phyloP scores from a whole-genome alignment of 192 early-diverging fungal genomes.

The Haplosporangium gracile region DNA sequence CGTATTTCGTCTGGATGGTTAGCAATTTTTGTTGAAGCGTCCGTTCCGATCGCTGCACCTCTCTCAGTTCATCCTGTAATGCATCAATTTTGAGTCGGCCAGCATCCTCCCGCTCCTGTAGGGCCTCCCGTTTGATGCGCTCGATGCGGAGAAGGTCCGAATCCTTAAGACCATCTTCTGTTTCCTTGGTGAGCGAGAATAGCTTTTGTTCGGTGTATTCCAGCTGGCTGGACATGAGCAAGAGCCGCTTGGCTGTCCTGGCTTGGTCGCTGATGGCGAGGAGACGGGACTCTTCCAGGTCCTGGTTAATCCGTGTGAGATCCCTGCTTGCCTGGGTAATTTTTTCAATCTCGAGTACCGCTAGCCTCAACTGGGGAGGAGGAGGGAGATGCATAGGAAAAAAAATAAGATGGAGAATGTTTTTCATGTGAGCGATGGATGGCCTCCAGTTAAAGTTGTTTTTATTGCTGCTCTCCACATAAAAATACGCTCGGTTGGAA shows the following conservation, averaged over 20 bases:
- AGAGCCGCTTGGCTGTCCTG: conserved; percentile 38
- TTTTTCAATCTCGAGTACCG: conserved; percentile 54
- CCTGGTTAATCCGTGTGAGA: conserved; percentile 36
- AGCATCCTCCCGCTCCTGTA: conserved; percentile 51
- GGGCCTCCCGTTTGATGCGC: conserved; percentile 46
- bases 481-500: not conserved
- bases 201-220: conserved; percentile 49
- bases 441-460: not conserved
- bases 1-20: conserved; percentile 45
- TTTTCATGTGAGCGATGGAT: not conserved
- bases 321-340: conserved; percentile 31
- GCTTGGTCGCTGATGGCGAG: conserved; percentile 47
- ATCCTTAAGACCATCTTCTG: conserved; percentile 42
- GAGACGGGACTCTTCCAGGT: conserved; percentile 47
- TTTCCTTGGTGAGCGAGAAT: conserved; percentile 34
- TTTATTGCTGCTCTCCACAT: not conserved
- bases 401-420: not conserved
- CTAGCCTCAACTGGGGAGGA: conserved; percentile 20
- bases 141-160: conserved; percentile 51
- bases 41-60: conserved; percentile 43
- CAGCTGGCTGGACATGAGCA: conserved; percentile 46
- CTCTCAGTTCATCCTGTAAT: conserved; percentile 45
- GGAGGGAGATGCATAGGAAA: not conserved
- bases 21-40: conserved; percentile 39
- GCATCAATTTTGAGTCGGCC: conserved; percentile 41